Evolutionary conservation across 345 rosid genomes (phyloP), one percentile per base, ranked within the genome.

Genomic region (Eucalyptus virginea): DNA sequence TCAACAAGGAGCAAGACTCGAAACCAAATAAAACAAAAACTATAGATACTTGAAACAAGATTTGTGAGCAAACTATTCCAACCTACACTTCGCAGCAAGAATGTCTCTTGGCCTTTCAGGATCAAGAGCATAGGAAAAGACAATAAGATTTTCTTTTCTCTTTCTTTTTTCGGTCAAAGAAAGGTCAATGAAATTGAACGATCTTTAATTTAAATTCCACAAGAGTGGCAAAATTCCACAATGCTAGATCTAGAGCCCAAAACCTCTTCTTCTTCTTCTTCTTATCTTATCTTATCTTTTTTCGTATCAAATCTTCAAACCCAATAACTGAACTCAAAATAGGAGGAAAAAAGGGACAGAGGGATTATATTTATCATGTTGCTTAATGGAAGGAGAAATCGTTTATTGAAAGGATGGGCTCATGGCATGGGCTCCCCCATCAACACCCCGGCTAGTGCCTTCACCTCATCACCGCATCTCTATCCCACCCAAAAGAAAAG

Each of bases 351-450:
- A 24, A 28, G 67, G 15, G 52, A 42, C 50, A 2, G 17, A 45
- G n/a, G 90, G 12, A 42, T 21, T 13, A 37, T 26, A 52, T 52
- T 52, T 52, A 19, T 52, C 56, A 0, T 5, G 86, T 51, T 52
- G 98, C 98, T 97, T 98, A 95, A 98, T 93, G 99, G 99, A 97
- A 95, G 98, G 99, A 97, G 98, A 96, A 96, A 98, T 97, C 98
- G 96, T 95, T 94, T 52, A 83, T 49, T 77, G 87, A n/a, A 47
- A 81, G 87, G n/a, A 89, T 91, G 91, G 92, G 98, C 96, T 95
- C 99, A 96, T 96, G 2, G 99, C 98, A 40, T 42, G 13, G 50
- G 88, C 93, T 99, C 99, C 98, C 94, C 67, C 98, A 87, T 89
- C 81, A 49, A 90, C 89, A 95, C 96, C 95, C 97, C 98, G 88